Evolutionary conservation across 2,329 filamentous ascomycete genomes (phyloP).

Genomic region (Neonectria neomacrospora): DNA sequence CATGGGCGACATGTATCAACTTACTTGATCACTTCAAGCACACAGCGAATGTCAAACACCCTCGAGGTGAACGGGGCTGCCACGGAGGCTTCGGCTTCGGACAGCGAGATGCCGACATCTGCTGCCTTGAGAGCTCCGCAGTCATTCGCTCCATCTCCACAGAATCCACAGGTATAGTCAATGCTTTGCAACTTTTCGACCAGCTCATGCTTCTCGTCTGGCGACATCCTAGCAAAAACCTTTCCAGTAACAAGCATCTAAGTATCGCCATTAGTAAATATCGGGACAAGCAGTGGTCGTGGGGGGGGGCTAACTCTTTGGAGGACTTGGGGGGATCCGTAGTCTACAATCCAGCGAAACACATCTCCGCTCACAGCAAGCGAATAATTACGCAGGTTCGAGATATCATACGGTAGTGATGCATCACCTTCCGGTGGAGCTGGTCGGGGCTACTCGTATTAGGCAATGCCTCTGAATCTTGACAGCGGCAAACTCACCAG

Average conservation of each 20-base stretch:
- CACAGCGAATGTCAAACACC: conserved; percentile 95
- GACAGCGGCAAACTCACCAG: conserved; percentile 58
- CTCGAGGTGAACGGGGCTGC: conserved; percentile 97
- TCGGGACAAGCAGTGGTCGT: neutral
- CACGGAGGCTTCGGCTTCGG: conserved; percentile 96
- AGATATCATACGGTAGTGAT: conserved; percentile 86
- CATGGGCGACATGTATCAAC: too few species aligned
- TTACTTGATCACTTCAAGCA: conserved; percentile 87
- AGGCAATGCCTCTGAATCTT: neutral
- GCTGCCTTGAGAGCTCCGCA: conserved; percentile 97
- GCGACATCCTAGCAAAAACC: conserved; percentile 98
- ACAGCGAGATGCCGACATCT: conserved; percentile 96
- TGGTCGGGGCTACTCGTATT: conserved; percentile 69
- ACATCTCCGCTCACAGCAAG: conserved; percentile 92
- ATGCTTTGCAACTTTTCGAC: conserved; percentile 97
- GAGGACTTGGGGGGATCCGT: conserved; percentile 81
- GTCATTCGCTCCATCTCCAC: conserved; percentile 96
- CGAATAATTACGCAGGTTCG: conserved; percentile 85
- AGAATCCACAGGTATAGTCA: conserved; percentile 95
- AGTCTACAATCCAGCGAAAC: conserved; percentile 97
- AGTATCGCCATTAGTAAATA: conserved; percentile 8
- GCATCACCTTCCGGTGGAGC: conserved; percentile 78
- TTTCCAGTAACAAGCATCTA: conserved; percentile 91
- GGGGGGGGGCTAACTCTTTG: conserved; percentile 63
- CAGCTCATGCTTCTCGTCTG: conserved; percentile 97